phyloP scores from a whole-genome alignment of 768 basidiomycete species.

The Russula dissimulans region DNA sequence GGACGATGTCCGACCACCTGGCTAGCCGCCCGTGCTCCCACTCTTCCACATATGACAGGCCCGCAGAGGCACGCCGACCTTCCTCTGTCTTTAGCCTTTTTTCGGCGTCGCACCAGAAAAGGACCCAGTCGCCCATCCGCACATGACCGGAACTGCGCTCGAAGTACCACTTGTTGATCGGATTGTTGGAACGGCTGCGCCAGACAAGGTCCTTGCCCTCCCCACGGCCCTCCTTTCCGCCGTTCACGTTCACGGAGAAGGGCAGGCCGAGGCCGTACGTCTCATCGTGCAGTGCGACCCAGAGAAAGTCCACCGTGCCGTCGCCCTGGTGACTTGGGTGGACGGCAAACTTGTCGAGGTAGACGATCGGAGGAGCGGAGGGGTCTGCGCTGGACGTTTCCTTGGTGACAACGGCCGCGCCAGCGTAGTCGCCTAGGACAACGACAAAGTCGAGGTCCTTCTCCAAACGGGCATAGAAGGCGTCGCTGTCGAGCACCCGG shows the following conservation, averaged over 20 bases:
- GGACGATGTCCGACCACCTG: slow-evolving; percentile 59
- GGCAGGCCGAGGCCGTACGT: slow-evolving; percentile 93
- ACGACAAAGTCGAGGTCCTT: slow-evolving; percentile 81
- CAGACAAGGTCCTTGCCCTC: slow-evolving; percentile 93
- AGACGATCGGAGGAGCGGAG: slow-evolving; percentile 52
- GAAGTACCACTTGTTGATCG: slow-evolving; percentile 99
- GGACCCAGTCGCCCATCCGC: slow-evolving; percentile 75
- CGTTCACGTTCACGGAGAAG: slow-evolving; percentile 91
- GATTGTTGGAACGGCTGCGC: slow-evolving; percentile 88
- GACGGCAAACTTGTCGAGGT: slow-evolving; percentile 98
- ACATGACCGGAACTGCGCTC: slow-evolving; percentile 90
- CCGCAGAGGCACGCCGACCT: slow-evolving; percentile 51
- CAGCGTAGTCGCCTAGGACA: slow-evolving; percentile 90
- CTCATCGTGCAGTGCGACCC: slow-evolving; percentile 98
- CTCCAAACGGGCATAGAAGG: slow-evolving; percentile 76
- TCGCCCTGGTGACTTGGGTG: slow-evolving; percentile 93
- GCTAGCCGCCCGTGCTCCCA: slow-evolving; percentile 68
- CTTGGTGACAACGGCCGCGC: slow-evolving; percentile 85
- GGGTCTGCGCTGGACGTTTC: slow-evolving; percentile 38
- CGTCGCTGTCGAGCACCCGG: slow-evolving; percentile 54
- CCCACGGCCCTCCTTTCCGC: slow-evolving; percentile 83
- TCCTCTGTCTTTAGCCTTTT: slow-evolving; percentile 66
- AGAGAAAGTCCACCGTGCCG: slow-evolving; percentile 97
- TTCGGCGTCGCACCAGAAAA: slow-evolving; percentile 99
- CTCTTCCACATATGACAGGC: slow-evolving; percentile 61